Evolutionary conservation across 2,329 filamentous ascomycete species (phyloP).

Genomic region (Arthroderma uncinatum): DNA sequence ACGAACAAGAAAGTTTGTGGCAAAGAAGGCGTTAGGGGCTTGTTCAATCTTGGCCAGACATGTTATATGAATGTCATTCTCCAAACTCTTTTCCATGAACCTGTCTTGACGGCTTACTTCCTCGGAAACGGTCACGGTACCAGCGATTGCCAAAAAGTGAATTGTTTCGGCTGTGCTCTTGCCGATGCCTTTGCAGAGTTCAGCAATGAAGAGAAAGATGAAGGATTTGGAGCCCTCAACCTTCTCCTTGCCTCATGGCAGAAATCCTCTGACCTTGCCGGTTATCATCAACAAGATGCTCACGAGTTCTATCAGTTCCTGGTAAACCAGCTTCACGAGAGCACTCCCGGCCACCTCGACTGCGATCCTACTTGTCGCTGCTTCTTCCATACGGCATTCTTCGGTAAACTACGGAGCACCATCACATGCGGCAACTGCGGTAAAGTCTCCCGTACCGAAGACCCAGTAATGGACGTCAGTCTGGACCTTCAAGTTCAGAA

Average conservation of each 20-base stretch:
- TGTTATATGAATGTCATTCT: slow-evolving; percentile 97
- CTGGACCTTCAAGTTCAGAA: slow-evolving; percentile 75
- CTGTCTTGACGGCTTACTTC: slow-evolving; percentile 81
- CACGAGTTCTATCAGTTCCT: slow-evolving; percentile 97
- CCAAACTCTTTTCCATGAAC: slow-evolving; percentile 88
- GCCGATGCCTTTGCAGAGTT: slow-evolving; percentile 55
- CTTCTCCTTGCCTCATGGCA: slow-evolving; percentile 87
- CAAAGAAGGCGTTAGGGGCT: slow-evolving; percentile 75
- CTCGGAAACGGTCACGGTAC: slow-evolving; percentile 79
- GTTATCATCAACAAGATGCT: slow-evolving; percentile 90
- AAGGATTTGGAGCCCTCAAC: slow-evolving; percentile 81
- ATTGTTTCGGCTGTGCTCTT: slow-evolving; percentile 50
- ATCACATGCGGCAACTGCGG: slow-evolving; percentile 84
- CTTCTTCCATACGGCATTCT: slow-evolving; percentile 89
- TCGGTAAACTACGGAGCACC: slow-evolving; percentile 79
- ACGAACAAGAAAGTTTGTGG: slow-evolving; percentile 71
- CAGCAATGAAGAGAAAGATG: slow-evolving; percentile 54
- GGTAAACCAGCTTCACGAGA: slow-evolving; percentile 77
- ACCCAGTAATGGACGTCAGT: slow-evolving; percentile 84
- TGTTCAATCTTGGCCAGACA: slow-evolving; percentile 97
- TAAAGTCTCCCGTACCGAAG: slow-evolving; percentile 68
- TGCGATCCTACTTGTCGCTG: slow-evolving; percentile 57
- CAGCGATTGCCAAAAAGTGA: slow-evolving; percentile 53
- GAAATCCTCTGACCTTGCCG: slow-evolving; percentile 51
- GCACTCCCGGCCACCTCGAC: slow-evolving; percentile 59